A percentile compares a stretch with the other conserved stretches of the same genome.
Conservation (phyloP, 164 flowering plant species). For the Piper longum region DNA sequence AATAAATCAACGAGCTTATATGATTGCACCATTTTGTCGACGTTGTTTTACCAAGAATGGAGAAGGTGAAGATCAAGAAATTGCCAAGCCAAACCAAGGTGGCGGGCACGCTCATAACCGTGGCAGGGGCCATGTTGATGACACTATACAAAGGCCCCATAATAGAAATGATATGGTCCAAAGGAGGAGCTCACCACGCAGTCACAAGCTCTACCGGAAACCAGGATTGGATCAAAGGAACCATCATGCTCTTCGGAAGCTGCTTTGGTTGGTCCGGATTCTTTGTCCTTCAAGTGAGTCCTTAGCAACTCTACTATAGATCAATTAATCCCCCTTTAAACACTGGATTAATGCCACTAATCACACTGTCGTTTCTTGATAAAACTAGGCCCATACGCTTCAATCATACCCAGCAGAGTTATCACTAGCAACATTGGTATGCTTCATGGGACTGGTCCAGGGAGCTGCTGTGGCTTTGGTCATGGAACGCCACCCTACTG, state of each 20-base stretch:
- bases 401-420: conserved; percentile 32
- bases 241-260: conserved; percentile 46
- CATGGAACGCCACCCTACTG: conserved; percentile 18
- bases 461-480: conserved; percentile 24
- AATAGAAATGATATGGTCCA: conserved; percentile 21
- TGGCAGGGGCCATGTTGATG: conserved; percentile 38
- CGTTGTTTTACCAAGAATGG: conserved; percentile 32
- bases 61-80: conserved; percentile 48
- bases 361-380: too few relatives aligned
- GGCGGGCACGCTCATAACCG: conserved; percentile 49
- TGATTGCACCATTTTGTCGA: too few relatives aligned
- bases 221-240: conserved; percentile 44
- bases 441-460: conserved; percentile 28
- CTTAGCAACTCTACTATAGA: too few relatives aligned
- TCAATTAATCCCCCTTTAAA: too few relatives aligned
- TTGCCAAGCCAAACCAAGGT: conserved; percentile 54
- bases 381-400: too few relatives aligned
- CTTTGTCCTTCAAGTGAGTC: conserved; percentile 62
- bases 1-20: too few relatives aligned
- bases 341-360: too few relatives aligned
- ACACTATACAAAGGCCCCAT: too few relatives aligned
- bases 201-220: conserved; percentile 4
- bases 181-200: conserved; percentile 13
- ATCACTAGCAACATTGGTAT: conserved; percentile 33
- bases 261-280: conserved; percentile 55